Evolutionary conservation across 306 rosid species (phyloP), one percentile per base, ranked within the genome.

Genomic region (Alnus rubra): DNA sequence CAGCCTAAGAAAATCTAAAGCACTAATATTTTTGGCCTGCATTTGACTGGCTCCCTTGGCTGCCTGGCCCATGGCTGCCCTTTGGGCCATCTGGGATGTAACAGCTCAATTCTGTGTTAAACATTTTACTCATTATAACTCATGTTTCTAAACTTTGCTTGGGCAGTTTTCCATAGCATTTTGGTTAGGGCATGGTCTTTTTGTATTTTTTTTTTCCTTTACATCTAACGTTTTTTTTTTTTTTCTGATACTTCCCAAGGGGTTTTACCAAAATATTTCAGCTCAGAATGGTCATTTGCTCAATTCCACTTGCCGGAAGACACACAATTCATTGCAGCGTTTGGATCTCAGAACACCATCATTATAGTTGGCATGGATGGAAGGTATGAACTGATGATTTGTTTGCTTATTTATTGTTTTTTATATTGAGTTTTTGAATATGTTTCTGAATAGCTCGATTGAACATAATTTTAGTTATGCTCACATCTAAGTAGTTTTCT

Each of bases 271-370:
- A 95, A 92, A 89, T 95, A 95, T 82, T 95, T 95, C 78, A 95
- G 99, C 89, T 95, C 98, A 15, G 99, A 95, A 82, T 91, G 99
- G 99, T 95, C 99, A 78, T 91, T 95, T 88, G 94, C 99, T 19
- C 96, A 67, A 85, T 90, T 91, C 88, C 99, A 70, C 86, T 83
- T 93, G 79, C 94, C 96, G 55, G 97, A 89, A 74, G 88, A 78
- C 76, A 84, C 93, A 47, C 88, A 80, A 73, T 93, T 84, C 80
- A 91, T 93, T 74, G 94, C 91, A 63, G 92, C 99, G 52, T 95
- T 95, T 80, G 99, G 99, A 82, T 82, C 96, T 74, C 94, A 86
- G 76, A 91, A 93, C 85, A 76, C 86, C 14, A 76, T 93, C 73
- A 71, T 95, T 65, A 79, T 91, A 59, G 90, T 84, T 77, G 97